phyloP scores from a whole-genome alignment of 2,329 filamentous ascomycete genomes.

The Exophiala oligosperma region DNA sequence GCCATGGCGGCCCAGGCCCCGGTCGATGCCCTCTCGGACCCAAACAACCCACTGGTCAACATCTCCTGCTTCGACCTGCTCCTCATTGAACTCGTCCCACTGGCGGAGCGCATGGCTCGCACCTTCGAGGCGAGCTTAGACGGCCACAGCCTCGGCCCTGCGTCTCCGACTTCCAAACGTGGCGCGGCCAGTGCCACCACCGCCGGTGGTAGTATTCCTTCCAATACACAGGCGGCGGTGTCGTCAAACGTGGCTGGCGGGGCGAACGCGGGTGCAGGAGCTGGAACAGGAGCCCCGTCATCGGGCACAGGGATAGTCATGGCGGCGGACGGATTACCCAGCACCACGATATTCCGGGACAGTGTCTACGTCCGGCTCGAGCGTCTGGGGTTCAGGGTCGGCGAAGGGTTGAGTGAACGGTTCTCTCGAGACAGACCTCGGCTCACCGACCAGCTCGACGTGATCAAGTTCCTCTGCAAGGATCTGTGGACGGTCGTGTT shows the following conservation, averaged over 20 bases:
- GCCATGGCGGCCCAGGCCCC: neutral
- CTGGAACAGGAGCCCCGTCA: neutral
- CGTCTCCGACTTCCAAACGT: conserved; percentile 6
- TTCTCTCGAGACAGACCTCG: conserved; percentile 67
- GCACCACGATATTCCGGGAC: conserved; percentile 75
- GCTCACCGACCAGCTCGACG: conserved; percentile 88
- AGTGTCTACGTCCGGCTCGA: conserved; percentile 84
- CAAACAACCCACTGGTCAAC: conserved; percentile 63
- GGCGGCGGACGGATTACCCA: conserved; percentile 30
- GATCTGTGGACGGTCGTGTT: conserved; percentile 95
- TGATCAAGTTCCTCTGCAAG: conserved; percentile 98
- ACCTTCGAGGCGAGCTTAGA: conserved; percentile 30
- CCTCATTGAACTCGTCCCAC: conserved; percentile 92
- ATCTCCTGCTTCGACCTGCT: conserved; percentile 90
- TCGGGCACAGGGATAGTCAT: conserved; percentile 4
- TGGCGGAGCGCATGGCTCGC: conserved; percentile 81
- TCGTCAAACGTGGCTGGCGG: neutral
- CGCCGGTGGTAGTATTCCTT: neutral
- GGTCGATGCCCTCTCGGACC: conserved; percentile 5
- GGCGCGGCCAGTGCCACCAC: neutral
- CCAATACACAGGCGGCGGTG: neutral
- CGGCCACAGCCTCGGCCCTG: conserved; percentile 11
- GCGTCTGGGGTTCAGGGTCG: conserved; percentile 83
- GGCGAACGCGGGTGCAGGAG: neutral
- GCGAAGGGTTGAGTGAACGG: conserved; percentile 88